A percentile compares a stretch with the other conserved stretches of the same genome.
phyloP scores from a whole-genome alignment of 2,329 filamentous ascomycete genomes.

The Ascochyta viciae-villosae region DNA sequence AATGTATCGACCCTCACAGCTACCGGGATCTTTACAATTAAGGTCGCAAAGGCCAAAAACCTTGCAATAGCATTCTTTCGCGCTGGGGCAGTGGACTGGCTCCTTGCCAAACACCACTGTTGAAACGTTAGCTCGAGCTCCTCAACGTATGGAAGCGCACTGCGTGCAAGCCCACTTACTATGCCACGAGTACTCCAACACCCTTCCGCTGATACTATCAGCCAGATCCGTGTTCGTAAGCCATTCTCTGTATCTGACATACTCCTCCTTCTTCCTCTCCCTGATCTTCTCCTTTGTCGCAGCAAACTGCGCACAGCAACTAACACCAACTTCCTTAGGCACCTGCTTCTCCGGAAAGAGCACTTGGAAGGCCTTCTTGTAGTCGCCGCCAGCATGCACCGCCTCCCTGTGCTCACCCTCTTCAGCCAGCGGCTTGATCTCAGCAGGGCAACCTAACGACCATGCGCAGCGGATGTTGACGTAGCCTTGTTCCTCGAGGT shows the following conservation, averaged over 20 bases:
- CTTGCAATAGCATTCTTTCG: constrained; percentile 70
- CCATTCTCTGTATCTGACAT: constrained; percentile 59
- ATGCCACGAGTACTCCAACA: constrained; percentile 68
- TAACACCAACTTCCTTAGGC: constrained; percentile 57
- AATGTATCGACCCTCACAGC: constrained; percentile 65
- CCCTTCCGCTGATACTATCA: constrained; percentile 60
- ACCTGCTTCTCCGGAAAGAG: constrained; percentile 54
- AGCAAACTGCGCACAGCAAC: constrained; percentile 64
- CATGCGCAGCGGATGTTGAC: constrained; percentile 62
- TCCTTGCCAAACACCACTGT: constrained; percentile 48
- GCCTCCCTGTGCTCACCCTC: constrained; percentile 51
- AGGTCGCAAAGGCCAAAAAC: constrained; percentile 68
- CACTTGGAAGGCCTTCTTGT: constrained; percentile 57
- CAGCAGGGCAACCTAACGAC: constrained; percentile 59
- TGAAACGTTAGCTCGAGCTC: constrained; percentile 22
- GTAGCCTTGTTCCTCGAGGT: constrained; percentile 59
- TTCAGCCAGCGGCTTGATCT: constrained; percentile 56
- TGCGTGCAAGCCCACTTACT: constrained; percentile 50
- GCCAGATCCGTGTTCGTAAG: constrained; percentile 54
- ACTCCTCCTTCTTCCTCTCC: constrained; percentile 56
- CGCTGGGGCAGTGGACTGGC: constrained; percentile 65
- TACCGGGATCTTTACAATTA: constrained; percentile 49
- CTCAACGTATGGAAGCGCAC: not conserved
- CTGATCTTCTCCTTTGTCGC: constrained; percentile 57
- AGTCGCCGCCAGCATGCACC: constrained; percentile 59